Evolutionary conservation across 352 stramenopile genomes (phyloP), one percentile per base, ranked within the genome.

Genomic region (Blastocystis sp.): DNA sequence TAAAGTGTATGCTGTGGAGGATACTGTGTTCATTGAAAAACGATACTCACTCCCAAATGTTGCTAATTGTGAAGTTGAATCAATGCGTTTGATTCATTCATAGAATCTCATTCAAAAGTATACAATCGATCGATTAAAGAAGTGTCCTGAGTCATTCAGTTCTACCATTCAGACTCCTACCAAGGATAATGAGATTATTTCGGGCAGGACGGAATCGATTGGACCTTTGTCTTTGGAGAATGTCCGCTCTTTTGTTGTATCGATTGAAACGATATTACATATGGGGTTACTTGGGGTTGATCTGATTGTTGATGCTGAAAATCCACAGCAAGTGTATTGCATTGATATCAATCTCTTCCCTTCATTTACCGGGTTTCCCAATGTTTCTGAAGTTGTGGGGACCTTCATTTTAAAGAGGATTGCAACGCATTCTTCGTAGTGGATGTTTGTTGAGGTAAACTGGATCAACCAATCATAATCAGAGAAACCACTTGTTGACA

Each of bases 261-360:
- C 27, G 14, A 54, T 75, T 49, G 63, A 75, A 42, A 54, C 7
- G 27, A 75, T 75, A 12, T 46, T 75, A 3, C 9, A 75, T 1
- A 75, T 37, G 63, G 32, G n/a, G 5, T 54, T 75, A 46, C 11
- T 75, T 6, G 63, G 63, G 7, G 32, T 75, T 16, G 63, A 75
- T 24, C n/a, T 75, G 37, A 75, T 75, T 24, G 39, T 75, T n/a
- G 63, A 75, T 54, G 29, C 63, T n/a, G 29, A 32, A 46, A 21
- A 75, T 0, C 63, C 63, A 27, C 14, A 16, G 3, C 29, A 24
- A n/a, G 63, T 75, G 12, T 49, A 56, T 54, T 75, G 63, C 52
- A 54, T 75, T 5, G 63, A 75, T 35, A 54, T 75, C 32, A 75
- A 75, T 75, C 37, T 75, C 4, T 75, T 75, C 29, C 63, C 63